Conservation (phyloP, 306 rosid genomes). For the Fragaria vesca region DNA sequence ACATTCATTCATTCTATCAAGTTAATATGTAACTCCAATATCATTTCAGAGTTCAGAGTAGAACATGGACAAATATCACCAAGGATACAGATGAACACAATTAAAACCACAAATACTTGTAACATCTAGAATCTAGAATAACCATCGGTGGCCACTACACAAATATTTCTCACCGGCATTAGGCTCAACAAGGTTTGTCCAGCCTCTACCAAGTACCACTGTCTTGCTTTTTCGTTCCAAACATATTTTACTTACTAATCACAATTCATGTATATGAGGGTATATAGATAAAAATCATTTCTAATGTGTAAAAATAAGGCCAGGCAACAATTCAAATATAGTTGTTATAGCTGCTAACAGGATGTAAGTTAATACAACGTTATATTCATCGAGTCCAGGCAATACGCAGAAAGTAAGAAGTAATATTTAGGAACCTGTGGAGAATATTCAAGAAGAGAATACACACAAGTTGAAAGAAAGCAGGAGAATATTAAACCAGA, state of each 20-base stretch:
- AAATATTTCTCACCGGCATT: too few relatives aligned
- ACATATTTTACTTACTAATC: neutral
- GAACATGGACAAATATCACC: neutral
- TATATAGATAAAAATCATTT: neutral
- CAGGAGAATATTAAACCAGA: constrained; percentile 20
- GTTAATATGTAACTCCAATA: too few relatives aligned
- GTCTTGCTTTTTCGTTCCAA: neutral
- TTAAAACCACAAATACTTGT: too few relatives aligned
- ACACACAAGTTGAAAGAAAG: constrained; percentile 31
- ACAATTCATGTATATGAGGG: neutral
- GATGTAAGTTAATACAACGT: constrained; percentile 4
- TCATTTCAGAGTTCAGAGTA: neutral
- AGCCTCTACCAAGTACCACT: neutral
- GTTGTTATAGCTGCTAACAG: neutral
- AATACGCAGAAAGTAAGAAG: constrained; percentile 18
- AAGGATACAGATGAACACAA: neutral
- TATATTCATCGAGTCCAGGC: constrained; percentile 28
- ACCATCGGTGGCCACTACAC: too few relatives aligned
- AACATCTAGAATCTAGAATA: too few relatives aligned
- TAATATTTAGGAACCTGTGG: constrained; percentile 18
- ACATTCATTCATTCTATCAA: neutral
- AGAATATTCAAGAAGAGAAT: constrained; percentile 21
- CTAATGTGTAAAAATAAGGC: neutral
- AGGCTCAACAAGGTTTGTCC: neutral
- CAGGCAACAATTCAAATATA: constrained; percentile 1